Conservation (phyloP, 805 yeast species). For the Metschnikowia aberdeeniae region DNA sequence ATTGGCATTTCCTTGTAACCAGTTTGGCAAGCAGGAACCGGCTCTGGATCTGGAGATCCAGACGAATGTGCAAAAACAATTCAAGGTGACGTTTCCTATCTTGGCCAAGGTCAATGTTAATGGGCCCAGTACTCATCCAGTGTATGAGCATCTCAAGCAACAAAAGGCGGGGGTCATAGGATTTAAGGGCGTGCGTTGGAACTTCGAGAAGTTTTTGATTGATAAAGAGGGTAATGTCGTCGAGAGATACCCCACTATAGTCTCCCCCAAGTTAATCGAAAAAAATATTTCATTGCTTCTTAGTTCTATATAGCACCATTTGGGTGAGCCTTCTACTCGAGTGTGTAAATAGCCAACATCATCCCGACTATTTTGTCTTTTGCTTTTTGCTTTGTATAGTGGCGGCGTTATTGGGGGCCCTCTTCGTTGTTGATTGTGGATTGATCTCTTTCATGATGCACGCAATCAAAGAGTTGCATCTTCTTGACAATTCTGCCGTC, state of each 20-base stretch:
- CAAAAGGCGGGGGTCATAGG: constrained; percentile 29
- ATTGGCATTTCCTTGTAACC: constrained; percentile 89
- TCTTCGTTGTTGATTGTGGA: constrained; percentile 9
- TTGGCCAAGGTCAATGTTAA: constrained; percentile 36
- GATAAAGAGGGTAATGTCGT: constrained; percentile 55
- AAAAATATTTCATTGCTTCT: constrained; percentile 19
- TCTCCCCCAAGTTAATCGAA: constrained; percentile 62
- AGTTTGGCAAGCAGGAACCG: constrained; percentile 80
- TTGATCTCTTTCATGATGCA: constrained; percentile 64
- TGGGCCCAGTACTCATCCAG: constrained; percentile 28
- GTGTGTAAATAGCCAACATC: background rate
- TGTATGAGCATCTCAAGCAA: constrained; percentile 29
- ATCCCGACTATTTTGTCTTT: constrained; percentile 1
- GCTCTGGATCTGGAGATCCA: constrained; percentile 43
- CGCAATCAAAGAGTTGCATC: constrained; percentile 74
- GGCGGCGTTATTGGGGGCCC: background rate
- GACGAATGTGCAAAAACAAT: constrained; percentile 18
- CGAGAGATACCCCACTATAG: constrained; percentile 59
- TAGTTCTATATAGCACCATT: constrained; percentile 2
- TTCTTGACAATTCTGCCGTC: constrained; percentile 70
- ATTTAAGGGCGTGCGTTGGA: constrained; percentile 59
- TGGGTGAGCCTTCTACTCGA: background rate
- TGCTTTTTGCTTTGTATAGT: background rate
- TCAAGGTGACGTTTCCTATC: constrained; percentile 35
- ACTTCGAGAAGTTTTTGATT: constrained; percentile 71